Evolutionary conservation across 495 filamentous ascomycete genomes (phyloP).

Genomic region (Polyplosphaeria fusca): DNA sequence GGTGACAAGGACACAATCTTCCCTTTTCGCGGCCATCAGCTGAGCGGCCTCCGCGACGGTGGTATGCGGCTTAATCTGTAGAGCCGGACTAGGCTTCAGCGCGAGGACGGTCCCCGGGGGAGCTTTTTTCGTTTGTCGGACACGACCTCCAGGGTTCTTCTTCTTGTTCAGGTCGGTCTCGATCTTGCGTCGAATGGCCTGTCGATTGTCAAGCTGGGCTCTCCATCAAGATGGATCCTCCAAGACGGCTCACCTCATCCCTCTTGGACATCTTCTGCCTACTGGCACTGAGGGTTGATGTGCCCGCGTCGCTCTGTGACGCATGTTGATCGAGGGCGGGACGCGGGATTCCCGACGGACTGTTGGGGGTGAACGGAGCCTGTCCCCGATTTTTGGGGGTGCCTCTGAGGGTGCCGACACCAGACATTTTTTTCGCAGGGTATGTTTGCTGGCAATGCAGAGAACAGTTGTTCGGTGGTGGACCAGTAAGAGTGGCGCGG

Average conservation of each 20-base stretch:
- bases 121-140: slow-evolving; percentile 83
- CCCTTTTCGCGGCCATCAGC: slow-evolving; percentile 97
- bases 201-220: slow-evolving; percentile 36
- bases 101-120: slow-evolving; percentile 94
- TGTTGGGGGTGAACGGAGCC: slow-evolving; percentile 53
- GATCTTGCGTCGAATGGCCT: slow-evolving; percentile 96
- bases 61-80: slow-evolving; percentile 95
- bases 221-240: background rate
- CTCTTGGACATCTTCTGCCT: slow-evolving; percentile 92
- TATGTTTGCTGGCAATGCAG: slow-evolving; percentile 10
- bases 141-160: slow-evolving; percentile 70
- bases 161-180: slow-evolving; percentile 98
- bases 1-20: slow-evolving; percentile 98
- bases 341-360: slow-evolving; percentile 78
- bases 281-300: slow-evolving; percentile 77
- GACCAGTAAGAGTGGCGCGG: slow-evolving; percentile 14
- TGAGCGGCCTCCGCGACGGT: slow-evolving; percentile 96
- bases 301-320: slow-evolving; percentile 63
- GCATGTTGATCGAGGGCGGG: slow-evolving; percentile 67
- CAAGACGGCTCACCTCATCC: slow-evolving; percentile 76
- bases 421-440: slow-evolving; percentile 51
- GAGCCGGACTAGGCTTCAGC: slow-evolving; percentile 87
- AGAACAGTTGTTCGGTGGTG: slow-evolving; percentile 14
- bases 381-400: slow-evolving; percentile 67
- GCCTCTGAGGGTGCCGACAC: slow-evolving; percentile 56